Evolutionary conservation across 768 basidiomycete genomes (phyloP), one percentile per base, ranked within the genome.

Genomic region (Naematelia aurantialba): DNA sequence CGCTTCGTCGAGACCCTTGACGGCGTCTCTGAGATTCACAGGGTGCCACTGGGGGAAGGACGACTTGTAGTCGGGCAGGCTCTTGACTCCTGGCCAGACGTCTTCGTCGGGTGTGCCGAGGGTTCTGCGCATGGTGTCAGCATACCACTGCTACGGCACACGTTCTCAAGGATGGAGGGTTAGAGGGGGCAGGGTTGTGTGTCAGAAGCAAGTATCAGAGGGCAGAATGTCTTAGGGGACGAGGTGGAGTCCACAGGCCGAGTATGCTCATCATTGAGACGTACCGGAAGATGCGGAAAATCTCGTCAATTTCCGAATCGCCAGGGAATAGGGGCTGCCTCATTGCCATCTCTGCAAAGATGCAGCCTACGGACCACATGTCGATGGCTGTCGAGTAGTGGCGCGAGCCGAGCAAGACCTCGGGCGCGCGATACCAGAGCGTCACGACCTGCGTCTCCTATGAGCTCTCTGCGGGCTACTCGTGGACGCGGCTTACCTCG

Each of bases 281-380:
- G 53, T 62, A 93, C 96, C 90, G 85, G 83, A 98, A 99, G 71
- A 99, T 99, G 79, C 91, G 88, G 84, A 98, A 98, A 64, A 98
- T 98, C 81, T 99, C 96, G 79, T 99, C 96, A 73, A 98, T 99
- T 80, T 99, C 96, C 25, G 96, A 98, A 79, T 99, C 96, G 3
- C 96, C 96, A 22, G 96, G 94, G 83, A 99, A 99, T 12, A 97
- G 81, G 1, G 94, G 84, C 84, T 74, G 86, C 78, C 65, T 89
- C 88, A 93, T 89, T 55, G 91, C 87, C 94, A 98, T 97, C 80
- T 99, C 96, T 5, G 94, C 94, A 72, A 96, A 91, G 75, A 99
- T 98, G 73, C 93, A 97, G 3, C 75, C 96, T 21, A 99, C 94
- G n/a, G 91, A 93, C 96, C 96, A 99, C 91, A 98, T 96, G 79